Evolutionary conservation across 2,329 filamentous ascomycete species (phyloP).

Genomic region (Venturia carpophila): DNA sequence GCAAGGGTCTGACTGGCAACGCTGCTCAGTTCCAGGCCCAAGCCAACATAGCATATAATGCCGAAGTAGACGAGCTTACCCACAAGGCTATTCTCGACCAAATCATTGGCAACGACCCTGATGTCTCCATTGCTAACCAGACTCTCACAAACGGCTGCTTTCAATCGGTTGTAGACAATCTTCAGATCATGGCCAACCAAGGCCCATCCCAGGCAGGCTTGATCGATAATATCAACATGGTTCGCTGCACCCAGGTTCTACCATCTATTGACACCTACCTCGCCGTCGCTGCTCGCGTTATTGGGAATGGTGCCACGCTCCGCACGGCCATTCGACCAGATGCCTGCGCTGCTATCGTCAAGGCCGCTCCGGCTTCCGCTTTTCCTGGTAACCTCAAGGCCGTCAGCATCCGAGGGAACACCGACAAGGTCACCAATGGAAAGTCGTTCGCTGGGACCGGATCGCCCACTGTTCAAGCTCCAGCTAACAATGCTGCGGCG

Average conservation of each 20-base stretch:
- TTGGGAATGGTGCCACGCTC: constrained; percentile 17
- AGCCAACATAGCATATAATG: constrained; percentile 31
- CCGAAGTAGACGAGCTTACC: constrained; percentile 34
- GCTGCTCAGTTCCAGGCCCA: constrained; percentile 31
- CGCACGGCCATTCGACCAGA: constrained; percentile 19
- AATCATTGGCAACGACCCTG: constrained; percentile 20
- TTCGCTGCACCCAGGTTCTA: constrained; percentile 19
- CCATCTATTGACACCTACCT: constrained; percentile 20
- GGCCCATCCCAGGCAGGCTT: constrained; percentile 21
- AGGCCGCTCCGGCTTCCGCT: constrained; percentile 11
- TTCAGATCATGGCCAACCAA: constrained; percentile 30
- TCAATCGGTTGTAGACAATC: constrained; percentile 34
- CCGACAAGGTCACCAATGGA: constrained; percentile 16
- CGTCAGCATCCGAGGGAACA: constrained; percentile 12
- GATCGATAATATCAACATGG: constrained; percentile 19
- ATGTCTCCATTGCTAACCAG: constrained; percentile 31
- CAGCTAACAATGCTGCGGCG: not conserved
- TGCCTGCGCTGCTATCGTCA: constrained; percentile 18
- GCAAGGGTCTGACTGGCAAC: constrained; percentile 27
- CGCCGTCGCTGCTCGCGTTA: constrained; percentile 18
- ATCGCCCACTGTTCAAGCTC: constrained; percentile 13
- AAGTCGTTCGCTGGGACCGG: constrained; percentile 9
- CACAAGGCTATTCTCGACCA: constrained; percentile 29
- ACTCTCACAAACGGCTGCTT: constrained; percentile 32
- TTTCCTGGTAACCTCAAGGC: constrained; percentile 18